Percentiles rank a stretch among this genome's conserved stretches.
phyloP scores from a whole-genome alignment of 805 yeast genomes.

The Candida parachauliodes region DNA sequence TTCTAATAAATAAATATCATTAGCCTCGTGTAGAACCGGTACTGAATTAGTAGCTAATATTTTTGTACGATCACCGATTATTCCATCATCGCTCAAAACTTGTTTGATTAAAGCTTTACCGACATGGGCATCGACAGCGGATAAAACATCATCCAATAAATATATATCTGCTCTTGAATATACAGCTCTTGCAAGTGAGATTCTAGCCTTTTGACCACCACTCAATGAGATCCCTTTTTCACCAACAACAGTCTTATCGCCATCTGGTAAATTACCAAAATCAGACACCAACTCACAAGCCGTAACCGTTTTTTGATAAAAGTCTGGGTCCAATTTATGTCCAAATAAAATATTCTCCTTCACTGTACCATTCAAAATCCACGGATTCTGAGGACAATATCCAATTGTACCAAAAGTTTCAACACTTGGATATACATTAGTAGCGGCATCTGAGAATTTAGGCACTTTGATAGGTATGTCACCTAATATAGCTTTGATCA shows the following conservation, averaged over 20 bases:
- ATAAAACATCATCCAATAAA: constrained; percentile 38
- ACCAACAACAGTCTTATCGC: constrained; percentile 41
- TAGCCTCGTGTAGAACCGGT: constrained; percentile 31
- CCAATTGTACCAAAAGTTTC: constrained; percentile 32
- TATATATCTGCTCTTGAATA: constrained; percentile 38
- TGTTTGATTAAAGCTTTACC: constrained; percentile 30
- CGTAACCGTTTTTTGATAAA: constrained; percentile 28
- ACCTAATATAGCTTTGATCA: constrained; percentile 33
- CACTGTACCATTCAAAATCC: constrained; percentile 40
- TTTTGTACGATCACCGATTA: constrained; percentile 31
- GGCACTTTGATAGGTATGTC: constrained; percentile 19
- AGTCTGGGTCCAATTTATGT: constrained; percentile 25
- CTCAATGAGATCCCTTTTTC: constrained; percentile 41
- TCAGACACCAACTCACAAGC: constrained; percentile 38
- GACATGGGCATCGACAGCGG: constrained; percentile 43
- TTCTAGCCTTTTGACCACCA: constrained; percentile 43
- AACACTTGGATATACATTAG: constrained; percentile 10
- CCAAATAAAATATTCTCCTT: constrained; percentile 40
- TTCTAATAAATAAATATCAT: constrained; percentile 28
- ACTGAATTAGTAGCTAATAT: constrained; percentile 40
- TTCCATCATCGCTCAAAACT: constrained; percentile 29
- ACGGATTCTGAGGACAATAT: constrained; percentile 38
- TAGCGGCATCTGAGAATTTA: constrained; percentile 12
- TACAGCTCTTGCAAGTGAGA: constrained; percentile 40
- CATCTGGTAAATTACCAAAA: constrained; percentile 34